Evolutionary conservation across 2,329 filamentous ascomycete genomes (phyloP), one percentile per base, ranked within the genome.

Genomic region (Fusarium pseudoanthophilum): DNA sequence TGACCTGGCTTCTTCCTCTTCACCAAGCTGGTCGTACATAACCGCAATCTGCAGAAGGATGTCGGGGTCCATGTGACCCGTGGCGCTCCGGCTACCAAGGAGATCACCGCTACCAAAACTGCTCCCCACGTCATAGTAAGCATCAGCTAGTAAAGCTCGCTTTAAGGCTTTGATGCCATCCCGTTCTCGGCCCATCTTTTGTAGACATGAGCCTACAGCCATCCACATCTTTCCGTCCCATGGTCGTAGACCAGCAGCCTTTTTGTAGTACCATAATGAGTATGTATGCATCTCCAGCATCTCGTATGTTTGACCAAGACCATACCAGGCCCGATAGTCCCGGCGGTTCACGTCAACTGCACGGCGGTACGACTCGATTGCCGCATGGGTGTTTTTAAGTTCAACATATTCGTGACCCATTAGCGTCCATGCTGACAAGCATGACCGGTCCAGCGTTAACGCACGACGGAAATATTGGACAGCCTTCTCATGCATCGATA

Each of bases 201-300:
- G 92, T 72, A 97, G 91, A 80, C 95, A 98, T 39, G 93, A 93
- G 15, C 94, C 96, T 10, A 99, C 95, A 0, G 96, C 96, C 85
- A 96, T 93, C 96, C 96, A 99, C 93, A 99, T 97, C 82, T 98
- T 98, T 1, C 95, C 94, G 77, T 99, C 96, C 87, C 95, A 98
- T 0, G 95, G 95, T n/a, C 95, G 91, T 4, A 99, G 86, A 0
- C 95, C 94, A 1, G 95, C 95, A 0, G 96, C 96, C 64, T 96
- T 94, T 80, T 98, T 97, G 85, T 97, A 98, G 83, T 99, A 99
- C 89, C 96, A 98, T 1, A 99, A 85, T 2, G 95, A 95, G 81
- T 99, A 99, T 48, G 95, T 95, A 79, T 97, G 94, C 94, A 98
- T 98, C 83, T 99, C 96, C 14, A 99, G 89, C 75, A 99, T 93